Evolutionary conservation across 805 yeast species (phyloP).

Genomic region (Komagataella kurtzmanii): DNA sequence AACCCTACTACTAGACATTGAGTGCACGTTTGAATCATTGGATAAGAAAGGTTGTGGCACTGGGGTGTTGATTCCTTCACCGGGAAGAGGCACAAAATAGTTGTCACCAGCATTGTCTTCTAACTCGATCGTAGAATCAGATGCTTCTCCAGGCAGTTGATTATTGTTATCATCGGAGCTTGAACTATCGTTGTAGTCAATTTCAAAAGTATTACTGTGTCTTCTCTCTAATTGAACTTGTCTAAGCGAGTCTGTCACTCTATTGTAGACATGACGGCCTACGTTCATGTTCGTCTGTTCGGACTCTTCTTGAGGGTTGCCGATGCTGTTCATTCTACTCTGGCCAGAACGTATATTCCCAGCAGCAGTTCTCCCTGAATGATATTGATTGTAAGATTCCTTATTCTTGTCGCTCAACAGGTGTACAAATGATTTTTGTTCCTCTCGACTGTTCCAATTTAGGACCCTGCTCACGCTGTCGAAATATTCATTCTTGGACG

Average conservation of each 20-base stretch:
- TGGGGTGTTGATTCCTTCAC: constrained; percentile 21
- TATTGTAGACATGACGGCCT: background rate
- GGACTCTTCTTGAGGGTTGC: background rate
- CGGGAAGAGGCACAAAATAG: constrained; percentile 33
- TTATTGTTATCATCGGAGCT: background rate
- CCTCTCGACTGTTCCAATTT: constrained; percentile 89
- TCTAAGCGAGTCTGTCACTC: background rate
- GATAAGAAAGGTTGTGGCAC: background rate
- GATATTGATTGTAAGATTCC: constrained; percentile 22
- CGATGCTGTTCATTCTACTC: background rate
- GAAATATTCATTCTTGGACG: constrained; percentile 62
- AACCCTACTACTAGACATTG: background rate
- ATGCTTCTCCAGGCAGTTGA: constrained; percentile 13
- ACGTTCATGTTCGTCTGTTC: background rate
- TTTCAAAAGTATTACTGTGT: constrained; percentile 13
- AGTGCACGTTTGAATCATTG: background rate
- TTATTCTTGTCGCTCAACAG: constrained; percentile 43
- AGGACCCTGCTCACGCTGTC: constrained; percentile 76
- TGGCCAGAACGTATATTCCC: background rate
- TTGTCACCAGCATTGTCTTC: constrained; percentile 38
- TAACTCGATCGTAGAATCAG: constrained; percentile 31
- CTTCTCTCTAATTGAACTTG: constrained; percentile 2
- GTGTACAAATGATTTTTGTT: constrained; percentile 70
- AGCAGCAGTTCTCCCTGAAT: background rate
- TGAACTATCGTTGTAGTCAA: constrained; percentile 14